A percentile compares a stretch with the other conserved stretches of the same genome.
Evolutionary conservation across 2,329 filamentous ascomycete genomes (phyloP).

Genomic region (Aspergillus tubingensis): DNA sequence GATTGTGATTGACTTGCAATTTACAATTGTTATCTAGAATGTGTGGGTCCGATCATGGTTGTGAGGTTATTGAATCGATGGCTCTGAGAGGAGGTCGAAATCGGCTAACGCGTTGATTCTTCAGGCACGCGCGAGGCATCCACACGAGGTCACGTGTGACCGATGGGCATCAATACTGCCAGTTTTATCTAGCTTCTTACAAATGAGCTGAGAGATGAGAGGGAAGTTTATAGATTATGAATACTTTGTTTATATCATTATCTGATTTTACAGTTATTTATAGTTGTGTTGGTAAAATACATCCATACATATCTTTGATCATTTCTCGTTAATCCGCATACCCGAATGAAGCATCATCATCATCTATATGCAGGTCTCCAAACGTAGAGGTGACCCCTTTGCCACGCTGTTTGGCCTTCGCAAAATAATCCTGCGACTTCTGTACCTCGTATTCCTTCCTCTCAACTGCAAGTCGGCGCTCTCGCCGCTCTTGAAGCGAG

Average conservation of each 20-base stretch:
- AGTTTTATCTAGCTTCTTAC: background rate
- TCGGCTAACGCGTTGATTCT: slow-evolving; percentile 13
- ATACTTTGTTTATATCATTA: background rate
- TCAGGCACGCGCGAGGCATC: slow-evolving; percentile 29
- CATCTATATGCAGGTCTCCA: slow-evolving; percentile 33
- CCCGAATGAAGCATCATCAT: slow-evolving; percentile 17
- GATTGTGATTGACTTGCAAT: background rate
- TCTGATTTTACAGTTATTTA: background rate
- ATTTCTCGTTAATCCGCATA: background rate
- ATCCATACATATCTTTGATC: background rate
- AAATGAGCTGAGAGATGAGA: background rate
- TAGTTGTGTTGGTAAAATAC: background rate
- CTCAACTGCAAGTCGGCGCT: slow-evolving; percentile 37
- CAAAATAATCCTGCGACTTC: slow-evolving; percentile 37
- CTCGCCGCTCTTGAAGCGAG: slow-evolving; percentile 34
- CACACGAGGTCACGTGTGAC: slow-evolving; percentile 36
- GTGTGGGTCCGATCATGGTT: slow-evolving; percentile 6
- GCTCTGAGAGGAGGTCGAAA: slow-evolving; percentile 3
- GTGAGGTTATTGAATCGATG: background rate
- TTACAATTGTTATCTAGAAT: background rate
- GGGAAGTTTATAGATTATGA: background rate
- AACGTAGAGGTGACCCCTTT: slow-evolving; percentile 33
- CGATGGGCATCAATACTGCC: background rate
- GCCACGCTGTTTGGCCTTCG: slow-evolving; percentile 36
- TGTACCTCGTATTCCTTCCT: slow-evolving; percentile 33